Percentiles rank a stretch among this genome's conserved stretches.
These are phyloP conservation scores for Croton laevigatus DNA, from an alignment of 441 rosid genomes.

Conservation along the genomic window DNA sequence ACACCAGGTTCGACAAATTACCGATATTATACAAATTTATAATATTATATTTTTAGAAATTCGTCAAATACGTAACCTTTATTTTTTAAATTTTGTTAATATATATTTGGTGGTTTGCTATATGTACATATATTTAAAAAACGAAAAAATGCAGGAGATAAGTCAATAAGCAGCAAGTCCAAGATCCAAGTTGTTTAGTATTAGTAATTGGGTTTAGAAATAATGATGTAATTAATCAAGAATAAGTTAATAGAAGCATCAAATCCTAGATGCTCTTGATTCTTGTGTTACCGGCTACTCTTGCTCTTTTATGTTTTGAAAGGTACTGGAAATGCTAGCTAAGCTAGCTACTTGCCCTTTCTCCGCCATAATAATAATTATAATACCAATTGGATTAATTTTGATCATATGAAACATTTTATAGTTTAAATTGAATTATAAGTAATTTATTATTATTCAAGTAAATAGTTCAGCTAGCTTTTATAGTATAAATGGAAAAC, in stretches of 20 bases:
- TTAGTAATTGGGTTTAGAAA: conserved; percentile 1
- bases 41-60: neutral
- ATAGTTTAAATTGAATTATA: too few species aligned
- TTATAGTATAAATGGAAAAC: too few species aligned
- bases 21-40: neutral
- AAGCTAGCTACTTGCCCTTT: too few species aligned
- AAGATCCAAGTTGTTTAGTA: conserved; percentile 23
- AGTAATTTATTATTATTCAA: too few species aligned
- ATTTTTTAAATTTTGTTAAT: neutral
- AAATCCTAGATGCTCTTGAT: conserved; percentile 29
- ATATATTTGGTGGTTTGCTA: conserved; percentile 16
- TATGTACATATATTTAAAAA: too few species aligned
- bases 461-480: too few species aligned
- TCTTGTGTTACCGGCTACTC: conserved; percentile 24
- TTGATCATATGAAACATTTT: too few species aligned
- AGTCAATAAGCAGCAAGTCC: conserved; percentile 38
- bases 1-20: conserved; percentile 45
- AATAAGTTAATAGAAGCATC: conserved; percentile 14
- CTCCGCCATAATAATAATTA: too few species aligned
- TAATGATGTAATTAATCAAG: conserved; percentile 17
- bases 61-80: neutral
- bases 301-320: conserved; percentile 18
- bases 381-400: too few species aligned
- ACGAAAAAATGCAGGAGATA: neutral
- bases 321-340: too few species aligned